phyloP scores from a whole-genome alignment of 2,329 filamentous ascomycete genomes.

The Rhexocercosporidium sp. region DNA sequence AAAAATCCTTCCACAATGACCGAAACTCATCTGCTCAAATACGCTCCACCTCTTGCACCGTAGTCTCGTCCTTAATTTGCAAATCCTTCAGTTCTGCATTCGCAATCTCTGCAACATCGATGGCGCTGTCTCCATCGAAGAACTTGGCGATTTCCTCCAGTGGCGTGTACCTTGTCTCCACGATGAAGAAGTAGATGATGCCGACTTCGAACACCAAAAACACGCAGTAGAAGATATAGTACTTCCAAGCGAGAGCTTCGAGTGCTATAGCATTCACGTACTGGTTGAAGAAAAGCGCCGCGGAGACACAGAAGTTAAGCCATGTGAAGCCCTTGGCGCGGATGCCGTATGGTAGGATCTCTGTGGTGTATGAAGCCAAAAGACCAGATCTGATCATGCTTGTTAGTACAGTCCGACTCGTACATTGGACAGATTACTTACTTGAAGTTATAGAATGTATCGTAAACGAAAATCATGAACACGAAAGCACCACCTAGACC shows the following conservation, averaged over 20 bases:
- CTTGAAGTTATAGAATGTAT: slow-evolving; percentile 56
- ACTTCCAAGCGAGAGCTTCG: slow-evolving; percentile 46
- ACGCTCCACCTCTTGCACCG: background rate
- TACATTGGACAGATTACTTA: slow-evolving; percentile 53
- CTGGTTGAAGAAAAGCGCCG: slow-evolving; percentile 33
- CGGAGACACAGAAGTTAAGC: slow-evolving; percentile 25
- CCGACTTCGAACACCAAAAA: slow-evolving; percentile 36
- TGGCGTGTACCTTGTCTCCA: slow-evolving; percentile 49
- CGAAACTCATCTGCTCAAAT: background rate
- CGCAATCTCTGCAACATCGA: slow-evolving; percentile 18
- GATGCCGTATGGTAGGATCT: slow-evolving; percentile 62
- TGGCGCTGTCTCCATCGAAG: slow-evolving; percentile 49
- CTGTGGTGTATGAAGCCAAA: slow-evolving; percentile 59
- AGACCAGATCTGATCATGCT: slow-evolving; percentile 57
- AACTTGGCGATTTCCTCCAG: slow-evolving; percentile 50
- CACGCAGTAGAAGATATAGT: slow-evolving; percentile 48
- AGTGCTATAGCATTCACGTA: slow-evolving; percentile 49
- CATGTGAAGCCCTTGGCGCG: slow-evolving; percentile 43
- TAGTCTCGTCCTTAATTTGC: background rate
- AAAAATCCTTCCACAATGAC: too few species aligned
- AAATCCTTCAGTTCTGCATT: slow-evolving; percentile 14
- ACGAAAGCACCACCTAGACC: slow-evolving; percentile 54
- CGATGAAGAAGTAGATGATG: slow-evolving; percentile 39
- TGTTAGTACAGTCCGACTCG: slow-evolving; percentile 50
- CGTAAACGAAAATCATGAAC: slow-evolving; percentile 56